Percentiles rank a stretch among this genome's conserved stretches.
phyloP scores from a whole-genome alignment of 2,329 filamentous ascomycete species.

The Rutstroemia sp. region DNA sequence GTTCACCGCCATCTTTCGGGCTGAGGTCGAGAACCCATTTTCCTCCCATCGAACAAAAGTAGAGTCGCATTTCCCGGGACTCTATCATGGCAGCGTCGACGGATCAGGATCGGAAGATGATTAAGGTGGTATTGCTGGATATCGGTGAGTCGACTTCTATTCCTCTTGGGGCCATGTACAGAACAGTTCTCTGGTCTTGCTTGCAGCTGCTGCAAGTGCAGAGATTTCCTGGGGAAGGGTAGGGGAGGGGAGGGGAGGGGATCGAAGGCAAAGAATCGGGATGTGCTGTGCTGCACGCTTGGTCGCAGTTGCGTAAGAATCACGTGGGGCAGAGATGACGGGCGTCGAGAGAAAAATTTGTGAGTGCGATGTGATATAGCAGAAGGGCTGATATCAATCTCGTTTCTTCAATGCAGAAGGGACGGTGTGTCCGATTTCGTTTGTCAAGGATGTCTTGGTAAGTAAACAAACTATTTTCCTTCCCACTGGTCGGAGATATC shows the following conservation, averaged over 20 bases:
- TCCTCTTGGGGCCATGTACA: not conserved
- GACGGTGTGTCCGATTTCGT: conserved; percentile 75
- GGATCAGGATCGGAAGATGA: not conserved
- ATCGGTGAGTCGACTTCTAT: conserved; percentile 24
- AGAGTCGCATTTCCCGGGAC: too few species aligned
- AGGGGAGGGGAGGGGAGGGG: not conserved
- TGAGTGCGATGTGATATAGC: not conserved
- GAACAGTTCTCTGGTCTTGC: not conserved
- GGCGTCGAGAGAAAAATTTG: not conserved
- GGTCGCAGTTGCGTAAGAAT: not conserved
- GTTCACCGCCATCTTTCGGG: conserved; percentile 6
- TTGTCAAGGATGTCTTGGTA: conserved; percentile 78
- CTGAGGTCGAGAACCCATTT: not conserved
- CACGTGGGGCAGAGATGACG: not conserved
- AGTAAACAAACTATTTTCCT: conserved; percentile 1
- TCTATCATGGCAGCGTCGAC: not conserved
- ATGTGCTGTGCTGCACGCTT: not conserved
- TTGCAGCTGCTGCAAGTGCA: not conserved
- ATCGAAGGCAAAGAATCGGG: not conserved
- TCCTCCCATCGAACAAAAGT: not conserved
- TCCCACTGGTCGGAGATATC: not conserved
- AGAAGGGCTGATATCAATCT: conserved; percentile 3
- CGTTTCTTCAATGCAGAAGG: conserved; percentile 50
- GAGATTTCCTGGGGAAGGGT: not conserved
- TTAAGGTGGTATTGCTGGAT: conserved; percentile 27